A percentile compares a stretch with the other conserved stretches of the same genome.
phyloP scores from a whole-genome alignment of 495 filamentous ascomycete species.

The Friedmanniomyces simplex region DNA sequence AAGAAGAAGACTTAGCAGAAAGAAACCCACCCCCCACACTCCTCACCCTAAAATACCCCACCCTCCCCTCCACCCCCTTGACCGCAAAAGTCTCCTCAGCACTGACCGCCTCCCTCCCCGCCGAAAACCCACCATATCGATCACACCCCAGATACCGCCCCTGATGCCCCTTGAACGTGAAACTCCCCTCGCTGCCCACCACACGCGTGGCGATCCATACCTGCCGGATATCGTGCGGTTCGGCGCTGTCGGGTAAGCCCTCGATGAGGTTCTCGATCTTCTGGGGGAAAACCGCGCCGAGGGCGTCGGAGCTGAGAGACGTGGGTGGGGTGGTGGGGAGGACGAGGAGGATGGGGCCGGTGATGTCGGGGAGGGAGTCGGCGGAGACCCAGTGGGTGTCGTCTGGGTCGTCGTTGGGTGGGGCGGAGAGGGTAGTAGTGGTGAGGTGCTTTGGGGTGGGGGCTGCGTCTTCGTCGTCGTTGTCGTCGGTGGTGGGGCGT shows the following conservation, averaged over 20 bases:
- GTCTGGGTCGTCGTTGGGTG: slow-evolving; percentile 35
- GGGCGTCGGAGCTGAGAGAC: slow-evolving; percentile 71
- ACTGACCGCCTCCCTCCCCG: slow-evolving; percentile 68
- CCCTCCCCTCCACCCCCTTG: slow-evolving; percentile 20
- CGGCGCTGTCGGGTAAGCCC: slow-evolving; percentile 63
- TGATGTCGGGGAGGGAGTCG: slow-evolving; percentile 61
- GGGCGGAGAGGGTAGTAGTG: slow-evolving; percentile 27
- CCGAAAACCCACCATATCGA: slow-evolving; percentile 65
- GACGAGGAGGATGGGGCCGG: slow-evolving; percentile 74
- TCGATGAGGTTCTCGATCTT: slow-evolving; percentile 75
- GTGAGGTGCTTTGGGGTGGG: slow-evolving; percentile 21
- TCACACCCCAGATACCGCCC: slow-evolving; percentile 82
- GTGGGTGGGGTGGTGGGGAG: slow-evolving; percentile 58
- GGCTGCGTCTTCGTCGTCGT: slow-evolving; percentile 29
- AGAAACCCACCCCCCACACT: slow-evolving; percentile 27
- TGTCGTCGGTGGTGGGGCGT: slow-evolving; percentile 38
- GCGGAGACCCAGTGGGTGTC: slow-evolving; percentile 86
- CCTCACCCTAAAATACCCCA: slow-evolving; percentile 26
- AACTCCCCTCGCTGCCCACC: slow-evolving; percentile 60
- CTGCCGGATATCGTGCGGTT: slow-evolving; percentile 88
- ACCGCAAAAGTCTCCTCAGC: slow-evolving; percentile 63
- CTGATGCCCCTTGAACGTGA: slow-evolving; percentile 79
- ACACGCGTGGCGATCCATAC: slow-evolving; percentile 88
- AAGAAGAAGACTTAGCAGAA: slow-evolving; percentile 21
- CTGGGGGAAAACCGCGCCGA: slow-evolving; percentile 72